These are phyloP conservation scores for Mycosphaerella sp. DNA, from an alignment of 2,329 filamentous ascomycete species.

Conservation along the genomic window DNA sequence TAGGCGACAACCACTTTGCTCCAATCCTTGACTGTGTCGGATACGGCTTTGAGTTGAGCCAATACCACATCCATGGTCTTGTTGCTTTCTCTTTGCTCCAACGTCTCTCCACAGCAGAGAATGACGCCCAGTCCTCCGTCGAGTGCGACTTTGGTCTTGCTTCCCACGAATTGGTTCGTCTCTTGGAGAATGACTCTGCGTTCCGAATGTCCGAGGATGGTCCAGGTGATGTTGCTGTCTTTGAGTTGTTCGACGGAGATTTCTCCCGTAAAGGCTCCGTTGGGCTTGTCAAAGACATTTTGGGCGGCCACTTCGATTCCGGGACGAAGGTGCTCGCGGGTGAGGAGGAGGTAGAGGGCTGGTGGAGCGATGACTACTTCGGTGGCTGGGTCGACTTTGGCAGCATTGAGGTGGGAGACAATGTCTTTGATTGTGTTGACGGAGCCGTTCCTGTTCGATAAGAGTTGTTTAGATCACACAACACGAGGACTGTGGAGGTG, in stretches of 20 bases:
- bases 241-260: conserved; percentile 87
- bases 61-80: conserved; percentile 84
- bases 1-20: conserved; percentile 93
- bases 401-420: conserved; percentile 79
- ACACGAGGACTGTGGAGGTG: neutral
- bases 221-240: conserved; percentile 83
- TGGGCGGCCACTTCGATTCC: conserved; percentile 84
- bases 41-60: conserved; percentile 74
- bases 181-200: conserved; percentile 85
- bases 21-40: conserved; percentile 78
- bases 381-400: conserved; percentile 69
- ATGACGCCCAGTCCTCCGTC: conserved; percentile 86
- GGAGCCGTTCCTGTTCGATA: conserved; percentile 73
- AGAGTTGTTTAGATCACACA: conserved; percentile 2
- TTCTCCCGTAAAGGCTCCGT: conserved; percentile 95
- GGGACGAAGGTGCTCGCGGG: conserved; percentile 68
- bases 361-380: conserved; percentile 95
- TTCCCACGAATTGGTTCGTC: conserved; percentile 73
- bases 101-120: conserved; percentile 93
- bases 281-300: conserved; percentile 85
- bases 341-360: conserved; percentile 79
- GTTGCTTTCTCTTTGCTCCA: conserved; percentile 81
- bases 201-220: conserved; percentile 91
- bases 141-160: conserved; percentile 89
- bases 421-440: conserved; percentile 60